Base-by-base conservation (phyloP, 805 yeast species). In the Kazachstania viticola region DNA sequence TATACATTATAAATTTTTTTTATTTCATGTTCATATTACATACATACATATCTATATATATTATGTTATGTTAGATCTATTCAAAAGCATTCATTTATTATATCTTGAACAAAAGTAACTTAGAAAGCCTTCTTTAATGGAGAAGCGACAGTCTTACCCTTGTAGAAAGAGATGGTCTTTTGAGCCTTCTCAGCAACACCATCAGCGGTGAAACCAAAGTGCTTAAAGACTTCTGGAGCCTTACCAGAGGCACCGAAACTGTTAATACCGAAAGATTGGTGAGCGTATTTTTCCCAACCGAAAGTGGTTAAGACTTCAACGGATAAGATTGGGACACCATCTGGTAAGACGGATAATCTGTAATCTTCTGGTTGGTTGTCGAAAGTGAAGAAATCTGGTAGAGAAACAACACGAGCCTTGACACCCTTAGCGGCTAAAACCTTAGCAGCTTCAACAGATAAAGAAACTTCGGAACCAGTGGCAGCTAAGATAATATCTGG, bases 191-290 rank as follows among this genome's bases (percentile, higher is more conserved):
- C 67, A 51, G 93, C 88, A 60, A 91, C 69, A 46, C 94, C 95
- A 60, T 83, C 95, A 41, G 88, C 79, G 35, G 94, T 85, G 71
- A 91, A 91, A 46, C 73, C 95, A 49, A 88, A 82, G 67, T 54
- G 65, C 63, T 82, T 73, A 78, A 76, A 91, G 40, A 88, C 71
- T 42, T 80, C 83, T 37, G 64, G 62, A 56, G 79, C 91, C 60
- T 82, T 80, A 60, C 94, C 98, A 39, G 96, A 85, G 40, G 87
- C 91, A 73, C 98, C 98, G 58, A 91, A 91, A 67, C 83, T 75
- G 74, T 84, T 75, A 56, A 91, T 70, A 65, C 96, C 95, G 53
- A 88, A 83, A 62, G 85, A 94, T 69, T 81, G 93, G 67, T 91
- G 98, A 38, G 96, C 74, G 70, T 85, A 91, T 64, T 77, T 81